Evolutionary conservation across 495 filamentous ascomycete species (phyloP).

Genomic region (Penicillium arizonense): DNA sequence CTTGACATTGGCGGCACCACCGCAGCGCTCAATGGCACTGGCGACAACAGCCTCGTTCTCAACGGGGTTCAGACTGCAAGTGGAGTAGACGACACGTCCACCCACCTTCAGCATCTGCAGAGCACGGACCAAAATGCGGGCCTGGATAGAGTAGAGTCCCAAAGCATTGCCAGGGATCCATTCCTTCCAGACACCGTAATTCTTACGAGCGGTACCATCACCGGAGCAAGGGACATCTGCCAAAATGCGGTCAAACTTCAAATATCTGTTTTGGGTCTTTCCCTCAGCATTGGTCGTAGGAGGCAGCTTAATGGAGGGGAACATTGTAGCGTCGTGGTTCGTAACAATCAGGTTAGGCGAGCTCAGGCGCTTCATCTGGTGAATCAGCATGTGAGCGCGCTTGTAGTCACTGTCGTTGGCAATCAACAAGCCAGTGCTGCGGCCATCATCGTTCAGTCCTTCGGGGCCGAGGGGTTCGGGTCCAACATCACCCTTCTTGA

Average conservation of each 20-base stretch:
- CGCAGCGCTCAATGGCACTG: slow-evolving; percentile 83
- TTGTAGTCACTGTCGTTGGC: slow-evolving; percentile 96
- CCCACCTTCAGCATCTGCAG: slow-evolving; percentile 96
- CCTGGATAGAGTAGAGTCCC: slow-evolving; percentile 80
- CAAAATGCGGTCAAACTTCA: slow-evolving; percentile 95
- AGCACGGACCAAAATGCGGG: slow-evolving; percentile 85
- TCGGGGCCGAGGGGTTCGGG: slow-evolving; percentile 43
- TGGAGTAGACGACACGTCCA: slow-evolving; percentile 92
- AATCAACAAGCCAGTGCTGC: slow-evolving; percentile 86
- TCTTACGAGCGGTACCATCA: slow-evolving; percentile 91
- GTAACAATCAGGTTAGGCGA: slow-evolving; percentile 97
- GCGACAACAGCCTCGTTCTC: slow-evolving; percentile 96
- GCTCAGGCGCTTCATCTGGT: slow-evolving; percentile 94
- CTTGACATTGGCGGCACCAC: slow-evolving; percentile 75
- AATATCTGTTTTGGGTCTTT: slow-evolving; percentile 61
- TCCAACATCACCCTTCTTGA: slow-evolving; percentile 47
- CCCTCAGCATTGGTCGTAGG: slow-evolving; percentile 43
- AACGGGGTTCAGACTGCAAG: slow-evolving; percentile 95
- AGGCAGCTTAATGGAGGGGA: slow-evolving; percentile 81
- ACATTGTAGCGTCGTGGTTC: slow-evolving; percentile 97
- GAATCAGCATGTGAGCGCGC: slow-evolving; percentile 92
- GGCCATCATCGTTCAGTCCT: slow-evolving; percentile 73
- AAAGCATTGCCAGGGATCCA: slow-evolving; percentile 83
- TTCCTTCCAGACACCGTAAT: slow-evolving; percentile 87
- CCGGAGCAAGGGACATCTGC: slow-evolving; percentile 97